These are phyloP conservation scores for Fusarium citri DNA, from an alignment of 2,329 filamentous ascomycete species.

Conservation along the genomic window DNA sequence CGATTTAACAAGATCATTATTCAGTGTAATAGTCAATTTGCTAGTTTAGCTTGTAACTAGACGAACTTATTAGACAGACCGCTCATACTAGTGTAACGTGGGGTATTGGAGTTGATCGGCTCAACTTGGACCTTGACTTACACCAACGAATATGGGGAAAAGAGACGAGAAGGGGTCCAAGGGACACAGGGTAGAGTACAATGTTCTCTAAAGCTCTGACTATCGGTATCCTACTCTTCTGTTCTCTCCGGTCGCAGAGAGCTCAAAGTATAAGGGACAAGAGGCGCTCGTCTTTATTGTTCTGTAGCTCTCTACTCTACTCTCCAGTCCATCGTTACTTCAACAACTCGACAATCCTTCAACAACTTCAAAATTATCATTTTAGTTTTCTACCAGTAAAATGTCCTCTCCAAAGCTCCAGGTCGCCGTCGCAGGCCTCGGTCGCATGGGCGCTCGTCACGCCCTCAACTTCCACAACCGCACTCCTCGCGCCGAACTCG, in stretches of 20 bases:
- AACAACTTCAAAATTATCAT: too few relatives aligned
- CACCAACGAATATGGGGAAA: neutral
- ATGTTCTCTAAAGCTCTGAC: constrained; percentile 17
- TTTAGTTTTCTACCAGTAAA: neutral
- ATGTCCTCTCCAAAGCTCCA: constrained; percentile 44
- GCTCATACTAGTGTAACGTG: neutral
- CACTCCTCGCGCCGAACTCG: constrained; percentile 42
- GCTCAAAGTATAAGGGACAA: constrained; percentile 27
- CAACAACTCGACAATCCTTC: neutral
- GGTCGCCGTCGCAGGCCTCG: constrained; percentile 43
- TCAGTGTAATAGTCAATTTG: neutral
- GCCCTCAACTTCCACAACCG: constrained; percentile 45
- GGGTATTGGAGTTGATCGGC: neutral
- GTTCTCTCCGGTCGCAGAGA: neutral
- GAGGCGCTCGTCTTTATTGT: constrained; percentile 10
- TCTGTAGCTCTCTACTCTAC: neutral
- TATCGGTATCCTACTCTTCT: neutral
- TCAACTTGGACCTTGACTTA: constrained; percentile 7
- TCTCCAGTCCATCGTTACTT: neutral
- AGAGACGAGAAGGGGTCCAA: neutral
- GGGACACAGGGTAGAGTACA: neutral
- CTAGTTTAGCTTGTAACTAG: neutral
- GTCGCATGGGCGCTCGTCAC: constrained; percentile 46
- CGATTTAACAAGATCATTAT: neutral
- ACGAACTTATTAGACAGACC: neutral